phyloP scores from a whole-genome alignment of 2,329 filamentous ascomycete species.

The Hypoxylon sp. region DNA sequence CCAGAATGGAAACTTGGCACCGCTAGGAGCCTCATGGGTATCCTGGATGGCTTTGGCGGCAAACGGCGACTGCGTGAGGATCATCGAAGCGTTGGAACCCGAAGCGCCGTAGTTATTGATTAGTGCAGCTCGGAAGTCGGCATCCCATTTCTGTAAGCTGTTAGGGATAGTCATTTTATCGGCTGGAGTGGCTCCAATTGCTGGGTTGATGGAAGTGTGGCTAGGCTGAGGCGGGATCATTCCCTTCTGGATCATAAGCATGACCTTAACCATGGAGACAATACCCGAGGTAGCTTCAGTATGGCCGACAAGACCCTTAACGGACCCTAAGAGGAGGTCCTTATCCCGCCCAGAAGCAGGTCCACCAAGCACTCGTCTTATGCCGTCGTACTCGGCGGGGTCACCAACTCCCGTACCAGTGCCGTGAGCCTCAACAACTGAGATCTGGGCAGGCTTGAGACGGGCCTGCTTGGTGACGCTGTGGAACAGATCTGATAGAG shows the following conservation, averaged over 20 bases:
- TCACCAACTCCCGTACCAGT: constrained; percentile 62
- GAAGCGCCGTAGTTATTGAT: constrained; percentile 59
- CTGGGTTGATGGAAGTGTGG: constrained; percentile 52
- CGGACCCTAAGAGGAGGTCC: constrained; percentile 48
- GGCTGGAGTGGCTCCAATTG: constrained; percentile 33
- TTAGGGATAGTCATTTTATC: constrained; percentile 48
- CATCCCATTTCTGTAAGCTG: constrained; percentile 44
- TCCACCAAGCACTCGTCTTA: constrained; percentile 49
- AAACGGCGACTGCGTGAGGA: constrained; percentile 50
- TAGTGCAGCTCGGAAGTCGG: constrained; percentile 39
- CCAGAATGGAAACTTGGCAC: constrained; percentile 39
- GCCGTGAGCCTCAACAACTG: constrained; percentile 60
- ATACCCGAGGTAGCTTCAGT: constrained; percentile 53
- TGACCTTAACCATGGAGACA: constrained; percentile 52
- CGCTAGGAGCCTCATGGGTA: background rate
- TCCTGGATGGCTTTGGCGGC: constrained; percentile 27
- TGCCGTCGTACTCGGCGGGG: constrained; percentile 52
- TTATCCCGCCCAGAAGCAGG: constrained; percentile 46
- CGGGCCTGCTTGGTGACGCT: constrained; percentile 51
- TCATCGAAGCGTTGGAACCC: constrained; percentile 55
- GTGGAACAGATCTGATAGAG: constrained; percentile 54
- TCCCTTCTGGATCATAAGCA: constrained; percentile 53
- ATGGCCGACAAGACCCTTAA: constrained; percentile 57
- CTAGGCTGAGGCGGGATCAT: constrained; percentile 55
- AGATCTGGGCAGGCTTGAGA: constrained; percentile 48